A percentile compares a stretch with the other conserved stretches of the same genome.
Conservation (phyloP, 192 early-diverging fungal genomes). For the Linnemannia exigua region DNA sequence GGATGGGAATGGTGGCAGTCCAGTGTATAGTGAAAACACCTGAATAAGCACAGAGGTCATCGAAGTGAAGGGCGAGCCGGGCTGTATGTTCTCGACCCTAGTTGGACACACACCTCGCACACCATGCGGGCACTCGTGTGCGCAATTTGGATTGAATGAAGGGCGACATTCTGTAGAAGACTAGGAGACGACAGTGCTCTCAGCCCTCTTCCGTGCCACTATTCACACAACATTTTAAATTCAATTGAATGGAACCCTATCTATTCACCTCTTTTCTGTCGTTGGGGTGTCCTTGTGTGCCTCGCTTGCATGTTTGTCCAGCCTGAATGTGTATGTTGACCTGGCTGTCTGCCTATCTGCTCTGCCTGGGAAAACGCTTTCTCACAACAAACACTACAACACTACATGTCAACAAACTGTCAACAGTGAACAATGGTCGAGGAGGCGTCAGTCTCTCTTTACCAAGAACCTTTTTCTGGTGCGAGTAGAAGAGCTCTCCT, state of each 20-base stretch:
- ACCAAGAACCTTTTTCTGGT: neutral
- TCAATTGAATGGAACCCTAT: neutral
- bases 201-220: neutral
- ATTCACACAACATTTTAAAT: neutral
- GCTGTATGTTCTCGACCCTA: neutral
- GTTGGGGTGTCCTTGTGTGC: neutral
- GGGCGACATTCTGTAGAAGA: neutral
- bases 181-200: neutral
- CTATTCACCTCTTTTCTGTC: neutral
- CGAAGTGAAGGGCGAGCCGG: neutral
- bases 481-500: too few relatives aligned
- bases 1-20: too few relatives aligned
- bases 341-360: neutral
- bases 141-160: neutral
- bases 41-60: too few relatives aligned
- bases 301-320: neutral
- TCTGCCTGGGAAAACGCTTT: neutral
- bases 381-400: neutral
- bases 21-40: too few relatives aligned
- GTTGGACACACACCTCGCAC: neutral
- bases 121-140: constrained; percentile 2
- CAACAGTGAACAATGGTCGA: neutral
- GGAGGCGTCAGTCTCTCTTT: neutral
- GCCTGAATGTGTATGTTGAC: too few relatives aligned
- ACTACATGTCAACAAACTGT: neutral